Evolutionary conservation across 257 asterid species (phyloP).

Genomic region (Gynochthodes officinalis): DNA sequence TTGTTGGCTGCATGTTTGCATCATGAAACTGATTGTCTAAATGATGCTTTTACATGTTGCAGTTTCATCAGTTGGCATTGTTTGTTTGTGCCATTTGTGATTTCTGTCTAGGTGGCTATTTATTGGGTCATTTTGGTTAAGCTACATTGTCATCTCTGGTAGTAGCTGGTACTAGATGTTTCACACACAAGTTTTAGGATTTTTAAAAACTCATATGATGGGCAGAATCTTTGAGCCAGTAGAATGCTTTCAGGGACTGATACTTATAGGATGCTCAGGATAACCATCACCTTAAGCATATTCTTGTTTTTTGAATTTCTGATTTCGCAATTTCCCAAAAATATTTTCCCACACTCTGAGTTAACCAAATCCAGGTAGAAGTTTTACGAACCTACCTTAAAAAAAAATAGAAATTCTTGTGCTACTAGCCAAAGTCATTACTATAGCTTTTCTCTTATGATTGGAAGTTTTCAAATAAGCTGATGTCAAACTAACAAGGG

Average conservation of each 20-base stretch:
- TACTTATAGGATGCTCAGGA: neutral
- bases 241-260: neutral
- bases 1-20: constrained; percentile 9
- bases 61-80: neutral
- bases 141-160: neutral
- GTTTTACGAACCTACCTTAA: neutral
- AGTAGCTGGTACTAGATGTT: neutral
- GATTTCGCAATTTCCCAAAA: neutral
- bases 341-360: neutral
- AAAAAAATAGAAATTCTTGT: no score
- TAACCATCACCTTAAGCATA: neutral
- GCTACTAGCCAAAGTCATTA: neutral
- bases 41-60: neutral
- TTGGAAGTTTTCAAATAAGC: neutral
- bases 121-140: neutral
- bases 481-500: neutral
- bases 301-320: neutral
- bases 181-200: neutral
- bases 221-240: neutral
- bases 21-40: neutral
- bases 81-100: neutral
- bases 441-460: neutral
- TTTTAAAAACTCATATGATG: neutral
- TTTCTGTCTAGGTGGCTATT: neutral
- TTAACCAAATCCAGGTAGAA: neutral